These are phyloP conservation scores for Aspergillus costaricaensis DNA, from an alignment of 2,329 filamentous ascomycete genomes.

Conservation along the genomic window DNA sequence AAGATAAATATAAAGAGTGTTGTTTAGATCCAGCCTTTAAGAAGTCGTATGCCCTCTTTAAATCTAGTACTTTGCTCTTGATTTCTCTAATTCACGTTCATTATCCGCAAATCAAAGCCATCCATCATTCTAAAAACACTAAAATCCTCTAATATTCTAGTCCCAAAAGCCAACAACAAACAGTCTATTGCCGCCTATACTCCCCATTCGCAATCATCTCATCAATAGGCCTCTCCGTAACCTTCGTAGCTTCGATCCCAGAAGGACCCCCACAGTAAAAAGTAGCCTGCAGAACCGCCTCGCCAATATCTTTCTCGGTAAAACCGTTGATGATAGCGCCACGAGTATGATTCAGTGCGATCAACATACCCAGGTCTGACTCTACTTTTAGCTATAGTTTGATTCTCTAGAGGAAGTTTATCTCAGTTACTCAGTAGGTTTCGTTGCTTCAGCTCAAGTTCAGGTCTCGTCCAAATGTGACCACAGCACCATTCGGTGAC, in stretches of 20 bases:
- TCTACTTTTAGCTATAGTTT: neutral
- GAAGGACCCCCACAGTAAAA: conserved; percentile 58
- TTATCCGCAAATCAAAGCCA: no score
- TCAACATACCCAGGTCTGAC: conserved; percentile 62
- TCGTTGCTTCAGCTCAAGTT: conserved; percentile 57
- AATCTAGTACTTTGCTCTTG: no score
- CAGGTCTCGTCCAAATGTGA: conserved; percentile 14
- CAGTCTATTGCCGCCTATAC: conserved; percentile 19
- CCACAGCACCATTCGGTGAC: conserved; percentile 18
- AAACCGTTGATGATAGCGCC: conserved; percentile 66
- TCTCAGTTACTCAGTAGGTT: conserved; percentile 52
- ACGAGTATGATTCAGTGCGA: conserved; percentile 64
- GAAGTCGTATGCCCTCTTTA: no score
- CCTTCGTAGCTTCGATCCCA: conserved; percentile 57
- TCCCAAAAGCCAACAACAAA: neutral
- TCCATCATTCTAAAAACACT: no score
- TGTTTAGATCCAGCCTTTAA: no score
- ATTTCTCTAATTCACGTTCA: no score
- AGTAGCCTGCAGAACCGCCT: conserved; percentile 55
- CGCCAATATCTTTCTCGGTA: conserved; percentile 63
- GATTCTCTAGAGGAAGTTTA: neutral
- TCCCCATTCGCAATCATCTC: conserved; percentile 54
- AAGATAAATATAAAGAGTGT: no score
- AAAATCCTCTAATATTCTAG: no score
- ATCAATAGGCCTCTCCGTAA: conserved; percentile 53